These are phyloP conservation scores for Xylariaceae sp. DNA, from an alignment of 2,329 filamentous ascomycete species.

Conservation along the genomic window DNA sequence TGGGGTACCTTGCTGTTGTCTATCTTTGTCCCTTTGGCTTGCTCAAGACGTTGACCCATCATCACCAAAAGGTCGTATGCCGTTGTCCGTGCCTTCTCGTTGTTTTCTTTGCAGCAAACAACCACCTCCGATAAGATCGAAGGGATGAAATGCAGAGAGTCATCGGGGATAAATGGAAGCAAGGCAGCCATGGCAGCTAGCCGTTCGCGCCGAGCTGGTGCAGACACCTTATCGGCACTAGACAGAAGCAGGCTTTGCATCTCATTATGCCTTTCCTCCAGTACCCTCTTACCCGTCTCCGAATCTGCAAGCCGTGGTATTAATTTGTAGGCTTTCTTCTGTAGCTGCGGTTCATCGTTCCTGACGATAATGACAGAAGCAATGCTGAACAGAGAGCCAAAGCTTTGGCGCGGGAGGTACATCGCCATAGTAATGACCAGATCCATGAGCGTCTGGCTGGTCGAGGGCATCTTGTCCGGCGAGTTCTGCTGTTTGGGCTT, in stretches of 20 bases:
- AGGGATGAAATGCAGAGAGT: conserved; percentile 87
- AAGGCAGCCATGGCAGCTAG: conserved; percentile 77
- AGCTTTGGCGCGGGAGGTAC: conserved; percentile 84
- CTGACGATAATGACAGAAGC: conserved; percentile 76
- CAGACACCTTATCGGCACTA: conserved; percentile 77
- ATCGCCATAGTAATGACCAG: conserved; percentile 93
- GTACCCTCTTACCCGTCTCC: conserved; percentile 66
- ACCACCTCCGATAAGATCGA: conserved; percentile 89
- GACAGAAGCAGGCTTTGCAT: conserved; percentile 75
- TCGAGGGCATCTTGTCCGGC: conserved; percentile 77
- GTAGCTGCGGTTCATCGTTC: conserved; percentile 79
- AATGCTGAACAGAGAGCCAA: conserved; percentile 78
- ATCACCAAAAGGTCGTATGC: conserved; percentile 87
- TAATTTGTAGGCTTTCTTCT: conserved; percentile 99
- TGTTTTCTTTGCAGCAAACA: conserved; percentile 94
- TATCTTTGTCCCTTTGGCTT: conserved; percentile 64
- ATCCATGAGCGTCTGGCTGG: conserved; percentile 92
- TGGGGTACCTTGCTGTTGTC: conserved; percentile 81
- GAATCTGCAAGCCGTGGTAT: conserved; percentile 86
- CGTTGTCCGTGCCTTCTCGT: conserved; percentile 83
- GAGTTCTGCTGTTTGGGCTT: conserved; percentile 52
- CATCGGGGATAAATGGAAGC: conserved; percentile 69
- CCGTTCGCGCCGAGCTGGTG: conserved; percentile 80
- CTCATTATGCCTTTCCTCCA: conserved; percentile 69
- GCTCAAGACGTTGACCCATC: conserved; percentile 74